A percentile compares a stretch with the other conserved stretches of the same genome.
Conservation (phyloP, 1,139 yeast species). For the Lodderomyces elongisporus region DNA sequence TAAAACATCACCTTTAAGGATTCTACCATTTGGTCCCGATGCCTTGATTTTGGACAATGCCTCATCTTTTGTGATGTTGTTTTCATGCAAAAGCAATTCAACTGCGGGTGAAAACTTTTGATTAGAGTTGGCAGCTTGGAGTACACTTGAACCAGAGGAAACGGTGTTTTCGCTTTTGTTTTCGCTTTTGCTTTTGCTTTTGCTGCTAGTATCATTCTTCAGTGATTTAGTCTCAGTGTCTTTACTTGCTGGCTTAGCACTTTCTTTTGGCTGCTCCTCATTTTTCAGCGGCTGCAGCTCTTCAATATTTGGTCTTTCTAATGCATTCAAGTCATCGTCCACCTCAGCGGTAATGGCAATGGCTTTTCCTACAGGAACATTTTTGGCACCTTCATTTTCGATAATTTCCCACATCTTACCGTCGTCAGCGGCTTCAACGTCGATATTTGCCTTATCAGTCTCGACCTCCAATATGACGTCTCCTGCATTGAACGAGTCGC, state of each 20-base stretch:
- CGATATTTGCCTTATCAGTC: conserved; percentile 90
- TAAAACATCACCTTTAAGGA: conserved; percentile 86
- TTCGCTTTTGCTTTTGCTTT: conserved; percentile 11
- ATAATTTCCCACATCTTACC: conserved; percentile 82
- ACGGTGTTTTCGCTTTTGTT: conserved; percentile 10
- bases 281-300: conserved; percentile 12
- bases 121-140: conserved; percentile 49
- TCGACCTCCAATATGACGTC: conserved; percentile 86
- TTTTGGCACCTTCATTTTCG: conserved; percentile 65
- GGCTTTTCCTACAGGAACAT: conserved; percentile 79
- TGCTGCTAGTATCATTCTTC: not conserved
- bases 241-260: not conserved
- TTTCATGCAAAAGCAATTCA: conserved; percentile 53
- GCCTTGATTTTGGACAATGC: conserved; percentile 73
- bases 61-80: conserved; percentile 60
- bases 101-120: conserved; percentile 84
- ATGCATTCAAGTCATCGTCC: conserved; percentile 68
- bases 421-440: conserved; percentile 91
- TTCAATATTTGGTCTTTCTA: conserved; percentile 53
- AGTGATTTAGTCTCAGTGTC: too few species aligned
- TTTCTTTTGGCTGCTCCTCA: conserved; percentile 9
- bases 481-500: conserved; percentile 74
- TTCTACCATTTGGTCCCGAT: conserved; percentile 83
- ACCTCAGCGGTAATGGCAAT: conserved; percentile 87
- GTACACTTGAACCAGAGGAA: conserved; percentile 15